Evolutionary conservation across 495 filamentous ascomycete species (phyloP), one percentile per base, ranked within the genome.

Genomic region (Xylaria cubensis): DNA sequence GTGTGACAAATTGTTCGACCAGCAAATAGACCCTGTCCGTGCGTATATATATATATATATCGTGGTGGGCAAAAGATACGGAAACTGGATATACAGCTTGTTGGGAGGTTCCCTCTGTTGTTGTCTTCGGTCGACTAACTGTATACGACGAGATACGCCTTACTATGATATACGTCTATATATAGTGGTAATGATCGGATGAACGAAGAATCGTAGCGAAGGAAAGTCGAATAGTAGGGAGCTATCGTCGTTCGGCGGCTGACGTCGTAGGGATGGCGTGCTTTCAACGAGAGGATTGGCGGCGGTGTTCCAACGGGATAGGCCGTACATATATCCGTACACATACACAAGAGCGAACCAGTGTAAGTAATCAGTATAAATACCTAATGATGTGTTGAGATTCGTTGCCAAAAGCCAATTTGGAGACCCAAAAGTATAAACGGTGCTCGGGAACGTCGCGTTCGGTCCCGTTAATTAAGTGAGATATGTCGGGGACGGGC

Each of bases 201-300:
- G 41, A 32, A 21, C 3, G 62, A 50, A 39, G 51, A 51, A 67
- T 67, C 39, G 62, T 36, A 46, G 64, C 6, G 21, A 42, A 21
- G 29, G 50, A 21, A 51, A 21, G n/a, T 29, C 34, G 29, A n/a
- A 26, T 2, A 15, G n/a, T 24, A 32, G 55, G 62, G 41, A 42
- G 29, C 17, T 55, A 12, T 67, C 39, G 41, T 72, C 51, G 51
- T 71, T 64, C 69, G 48, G 69, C 61, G n/a, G 48, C 44, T 41
- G 21, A 15, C 24, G 69, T 39, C 48, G 61, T 24, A 21, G 69
- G 24, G 29, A n/a, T 41, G 19, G 41, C 66, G 63, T 67, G 46
- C 41, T 48, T 72, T 41, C 42, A 15, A 48, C 17, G 46, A 32
- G 42, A 34, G 24, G 41, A 72, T 32, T 9, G 63, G 51, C 15